Base-by-base conservation (phyloP, 768 basidiomycete species). In the Vararia minispora region DNA sequence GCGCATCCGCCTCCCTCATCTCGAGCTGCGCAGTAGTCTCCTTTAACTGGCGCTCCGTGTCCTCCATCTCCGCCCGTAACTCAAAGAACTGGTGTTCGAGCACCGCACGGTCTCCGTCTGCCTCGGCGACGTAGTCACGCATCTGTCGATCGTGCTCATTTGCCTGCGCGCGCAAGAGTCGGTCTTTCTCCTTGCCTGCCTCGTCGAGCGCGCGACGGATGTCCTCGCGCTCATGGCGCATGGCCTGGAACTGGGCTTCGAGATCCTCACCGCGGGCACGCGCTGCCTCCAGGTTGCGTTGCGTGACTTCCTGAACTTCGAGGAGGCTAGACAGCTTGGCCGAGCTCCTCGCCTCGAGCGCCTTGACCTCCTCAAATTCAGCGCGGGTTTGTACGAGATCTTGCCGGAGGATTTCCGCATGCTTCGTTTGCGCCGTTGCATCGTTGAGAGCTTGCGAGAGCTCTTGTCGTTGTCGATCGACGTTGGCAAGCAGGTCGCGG, bases 51-150 rank as follows among this genome's bases (percentile, higher is more conserved):
- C 70, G 68, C 37, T 75, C 71, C 11, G 68, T 64, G 41, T 70
- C 65, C 39, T 81, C 83, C 35, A 80, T 59, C 6, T 68, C 65
- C 1, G 74, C 74, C 46, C 72, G 70, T 26, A 86, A 61, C 53
- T 86, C 84, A 28, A 72, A 75, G 54, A 84, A 79, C 56, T 90
- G 84, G 35, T 91, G 78, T 58, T 95, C 90, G 32, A 95, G 65
- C 11, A 94, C 88, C 0, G 91, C 90, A 6, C 89, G 74, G 56
- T 97, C 91, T 1, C 90, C 86, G 51, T 95, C 89, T 11, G 90
- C 86, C 57, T 98, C 92, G 3, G 84, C 84, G 39, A 84, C 80
- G 50, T 91, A 85, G 54, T 95, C 90, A 1, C 88, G 74, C 45
- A 95, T 75, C 30, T 68, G 57, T 24, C 71, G 61, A 41, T 80